Conservation (phyloP, 208 protist species). For the Trypanosomatidae sp. region DNA sequence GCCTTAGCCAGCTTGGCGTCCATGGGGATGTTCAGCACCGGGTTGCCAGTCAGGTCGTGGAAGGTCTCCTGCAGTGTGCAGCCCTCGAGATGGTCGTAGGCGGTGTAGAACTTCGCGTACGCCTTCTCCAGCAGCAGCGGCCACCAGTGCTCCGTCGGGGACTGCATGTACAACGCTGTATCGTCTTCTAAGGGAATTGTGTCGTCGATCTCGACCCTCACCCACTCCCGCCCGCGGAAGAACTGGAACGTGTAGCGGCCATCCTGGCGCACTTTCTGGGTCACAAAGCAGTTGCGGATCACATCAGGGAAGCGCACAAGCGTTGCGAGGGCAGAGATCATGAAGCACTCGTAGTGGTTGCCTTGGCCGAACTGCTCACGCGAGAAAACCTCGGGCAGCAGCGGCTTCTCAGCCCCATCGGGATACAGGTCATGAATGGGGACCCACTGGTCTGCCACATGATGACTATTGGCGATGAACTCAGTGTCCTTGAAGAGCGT, state of each 20-base stretch:
- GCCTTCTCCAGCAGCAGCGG: constrained; percentile 90
- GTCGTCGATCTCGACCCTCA: constrained; percentile 84
- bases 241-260: constrained; percentile 88
- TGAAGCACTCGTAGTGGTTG: constrained; percentile 86
- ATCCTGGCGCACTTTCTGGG: constrained; percentile 71
- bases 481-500: constrained; percentile 64
- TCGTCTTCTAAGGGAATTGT: constrained; percentile 52
- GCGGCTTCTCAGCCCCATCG: constrained; percentile 37
- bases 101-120: constrained; percentile 89
- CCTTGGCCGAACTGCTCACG: constrained; percentile 77
- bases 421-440: constrained; percentile 76
- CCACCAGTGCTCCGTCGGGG: constrained; percentile 80
- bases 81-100: constrained; percentile 72
- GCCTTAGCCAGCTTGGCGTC: constrained; percentile 58
- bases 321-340: constrained; percentile 64
- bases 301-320: constrained; percentile 69
- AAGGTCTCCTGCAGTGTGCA: constrained; percentile 75
- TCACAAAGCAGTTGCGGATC: constrained; percentile 82
- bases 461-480: constrained; percentile 61
- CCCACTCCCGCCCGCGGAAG: constrained; percentile 68
- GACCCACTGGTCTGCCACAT: constrained; percentile 66
- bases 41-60: constrained; percentile 77
- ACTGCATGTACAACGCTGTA: constrained; percentile 61
- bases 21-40: constrained; percentile 74
- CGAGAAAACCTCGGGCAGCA: constrained; percentile 59